phyloP scores from a whole-genome alignment of 257 asterid genomes.

The Gentiana macrophylla region DNA sequence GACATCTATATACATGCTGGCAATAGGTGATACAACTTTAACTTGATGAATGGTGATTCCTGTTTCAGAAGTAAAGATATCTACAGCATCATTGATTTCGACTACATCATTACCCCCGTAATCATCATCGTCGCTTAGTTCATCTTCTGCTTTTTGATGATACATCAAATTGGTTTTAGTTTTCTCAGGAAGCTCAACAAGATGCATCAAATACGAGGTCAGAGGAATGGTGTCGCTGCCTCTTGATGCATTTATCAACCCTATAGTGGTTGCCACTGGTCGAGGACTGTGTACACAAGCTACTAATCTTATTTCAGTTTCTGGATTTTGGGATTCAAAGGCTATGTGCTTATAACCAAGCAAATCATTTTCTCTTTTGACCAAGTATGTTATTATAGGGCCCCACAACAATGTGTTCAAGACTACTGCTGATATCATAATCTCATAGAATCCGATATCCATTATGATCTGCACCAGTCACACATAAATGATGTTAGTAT shows the following conservation, averaged over 20 bases:
- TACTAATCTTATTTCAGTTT: slow-evolving; percentile 59
- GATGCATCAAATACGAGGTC: slow-evolving; percentile 77
- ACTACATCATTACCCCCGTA: slow-evolving; percentile 95
- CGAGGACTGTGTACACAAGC: slow-evolving; percentile 89
- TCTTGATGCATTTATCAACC: slow-evolving; percentile 62
- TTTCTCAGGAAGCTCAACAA: slow-evolving; percentile 84
- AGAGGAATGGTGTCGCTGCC: slow-evolving; percentile 53
- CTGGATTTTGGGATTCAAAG: slow-evolving; percentile 68
- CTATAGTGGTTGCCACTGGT: slow-evolving; percentile 74
- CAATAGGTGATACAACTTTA: slow-evolving; percentile 64
- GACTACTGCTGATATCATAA: slow-evolving; percentile 72
- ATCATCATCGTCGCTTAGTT: slow-evolving; percentile 76
- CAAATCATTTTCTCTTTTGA: slow-evolving; percentile 61
- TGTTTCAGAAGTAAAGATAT: slow-evolving; percentile 63
- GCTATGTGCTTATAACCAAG: slow-evolving; percentile 56
- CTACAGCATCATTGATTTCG: slow-evolving; percentile 93
- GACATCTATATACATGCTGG: slow-evolving; percentile 53
- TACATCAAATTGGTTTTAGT: slow-evolving; percentile 48
- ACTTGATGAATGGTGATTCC: slow-evolving; percentile 58
- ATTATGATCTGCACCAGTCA: slow-evolving; percentile 46
- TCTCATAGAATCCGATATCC: slow-evolving; percentile 47
- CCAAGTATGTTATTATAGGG: slow-evolving; percentile 67
- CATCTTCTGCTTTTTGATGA: slow-evolving; percentile 82
- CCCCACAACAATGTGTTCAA: slow-evolving; percentile 85
- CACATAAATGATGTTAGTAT: not conserved